phyloP scores from a whole-genome alignment of 2,329 filamentous ascomycete genomes.

The Aureobasidium vineae region DNA sequence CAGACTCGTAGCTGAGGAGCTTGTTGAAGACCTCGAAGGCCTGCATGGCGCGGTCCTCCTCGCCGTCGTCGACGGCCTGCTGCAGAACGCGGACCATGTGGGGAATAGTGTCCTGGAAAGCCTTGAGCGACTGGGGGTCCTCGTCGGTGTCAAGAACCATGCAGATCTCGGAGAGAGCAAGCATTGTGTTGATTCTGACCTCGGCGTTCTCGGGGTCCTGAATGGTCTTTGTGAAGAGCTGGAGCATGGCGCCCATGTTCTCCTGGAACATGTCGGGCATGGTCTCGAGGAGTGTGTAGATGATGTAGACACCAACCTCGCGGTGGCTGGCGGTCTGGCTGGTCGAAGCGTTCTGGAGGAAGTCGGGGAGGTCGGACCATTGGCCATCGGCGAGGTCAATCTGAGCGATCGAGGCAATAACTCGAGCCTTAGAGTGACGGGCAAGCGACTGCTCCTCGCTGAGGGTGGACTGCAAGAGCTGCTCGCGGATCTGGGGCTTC shows the following conservation, averaged over 20 bases:
- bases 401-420: slow-evolving; percentile 82
- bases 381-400: slow-evolving; percentile 84
- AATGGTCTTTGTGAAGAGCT: slow-evolving; percentile 82
- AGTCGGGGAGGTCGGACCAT: slow-evolving; percentile 76
- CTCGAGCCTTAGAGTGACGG: slow-evolving; percentile 81
- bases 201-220: slow-evolving; percentile 86
- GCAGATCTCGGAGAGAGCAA: slow-evolving; percentile 82
- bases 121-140: slow-evolving; percentile 67
- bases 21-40: slow-evolving; percentile 97
- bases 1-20: slow-evolving; percentile 83
- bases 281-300: slow-evolving; percentile 87
- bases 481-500: slow-evolving; percentile 75
- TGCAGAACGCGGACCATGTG: slow-evolving; percentile 88
- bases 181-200: slow-evolving; percentile 91
- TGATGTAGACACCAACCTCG: slow-evolving; percentile 88
- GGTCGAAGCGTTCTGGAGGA: slow-evolving; percentile 75
- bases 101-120: slow-evolving; percentile 78
- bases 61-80: slow-evolving; percentile 68
- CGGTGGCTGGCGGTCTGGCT: slow-evolving; percentile 74
- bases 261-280: slow-evolving; percentile 81
- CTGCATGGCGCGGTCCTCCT: slow-evolving; percentile 86
- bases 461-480: slow-evolving; percentile 79
- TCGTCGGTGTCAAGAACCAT: slow-evolving; percentile 87
- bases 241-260: slow-evolving; percentile 75
- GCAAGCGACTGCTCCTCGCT: slow-evolving; percentile 73